Evolutionary conservation across 2,329 filamentous ascomycete genomes (phyloP).

Genomic region (Madurella mycetomatis): DNA sequence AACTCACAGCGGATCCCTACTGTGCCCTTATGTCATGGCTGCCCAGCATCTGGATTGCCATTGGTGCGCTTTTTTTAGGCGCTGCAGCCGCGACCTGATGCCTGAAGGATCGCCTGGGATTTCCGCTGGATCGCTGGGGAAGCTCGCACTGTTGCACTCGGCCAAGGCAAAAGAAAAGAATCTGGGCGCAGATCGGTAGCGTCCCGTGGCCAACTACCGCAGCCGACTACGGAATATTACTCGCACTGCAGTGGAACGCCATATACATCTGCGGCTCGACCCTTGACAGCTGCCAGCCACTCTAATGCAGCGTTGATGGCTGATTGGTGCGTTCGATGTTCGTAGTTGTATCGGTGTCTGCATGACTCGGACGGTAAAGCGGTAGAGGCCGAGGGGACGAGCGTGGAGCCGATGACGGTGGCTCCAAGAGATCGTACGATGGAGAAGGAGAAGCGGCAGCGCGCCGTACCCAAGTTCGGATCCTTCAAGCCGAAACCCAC

Average conservation of each 20-base stretch:
- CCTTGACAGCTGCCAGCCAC: not conserved
- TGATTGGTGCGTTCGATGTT: not conserved
- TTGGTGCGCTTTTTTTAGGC: constrained; percentile 13
- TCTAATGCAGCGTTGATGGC: not conserved
- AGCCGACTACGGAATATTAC: not conserved
- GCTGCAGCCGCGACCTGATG: not conserved
- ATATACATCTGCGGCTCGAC: not conserved
- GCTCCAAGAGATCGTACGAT: constrained; percentile 8
- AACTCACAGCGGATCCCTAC: not conserved
- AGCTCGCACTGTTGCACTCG: not conserved
- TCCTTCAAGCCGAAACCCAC: constrained; percentile 28
- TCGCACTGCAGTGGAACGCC: not conserved
- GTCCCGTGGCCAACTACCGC: not conserved
- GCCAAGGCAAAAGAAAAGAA: not conserved
- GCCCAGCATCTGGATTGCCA: not conserved
- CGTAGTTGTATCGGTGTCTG: not conserved
- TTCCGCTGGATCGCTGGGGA: not conserved
- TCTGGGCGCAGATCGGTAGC: not conserved
- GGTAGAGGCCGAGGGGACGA: not conserved
- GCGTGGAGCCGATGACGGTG: not conserved
- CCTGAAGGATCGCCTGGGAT: not conserved
- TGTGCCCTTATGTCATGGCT: constrained; percentile 13
- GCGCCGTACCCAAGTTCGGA: constrained; percentile 30
- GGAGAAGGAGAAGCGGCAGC: constrained; percentile 22
- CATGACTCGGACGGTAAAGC: constrained; percentile 1